Percentiles rank a stretch among this genome's conserved stretches.
These are phyloP conservation scores for Candida vaughaniae DNA, from an alignment of 805 yeast genomes.

Conservation along the genomic window DNA sequence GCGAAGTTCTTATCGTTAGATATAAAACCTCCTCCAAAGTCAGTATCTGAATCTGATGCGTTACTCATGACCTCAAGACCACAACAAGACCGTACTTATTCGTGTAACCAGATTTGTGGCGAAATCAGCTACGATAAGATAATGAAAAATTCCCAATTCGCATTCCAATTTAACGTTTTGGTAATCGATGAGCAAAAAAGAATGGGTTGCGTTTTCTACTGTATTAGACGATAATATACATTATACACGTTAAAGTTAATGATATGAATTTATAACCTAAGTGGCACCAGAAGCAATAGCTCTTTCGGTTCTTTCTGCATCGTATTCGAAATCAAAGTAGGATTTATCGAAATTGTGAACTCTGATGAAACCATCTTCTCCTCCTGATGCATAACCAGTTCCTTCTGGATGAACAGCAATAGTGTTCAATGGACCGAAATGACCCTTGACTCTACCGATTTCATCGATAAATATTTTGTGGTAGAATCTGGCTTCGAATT, in stretches of 20 bases:
- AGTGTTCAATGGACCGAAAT: conserved; percentile 96
- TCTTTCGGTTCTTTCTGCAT: conserved; percentile 77
- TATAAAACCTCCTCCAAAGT: conserved; percentile 42
- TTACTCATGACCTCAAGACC: too few relatives aligned
- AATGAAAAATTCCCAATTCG: not conserved
- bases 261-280: not conserved
- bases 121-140: not conserved
- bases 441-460: conserved; percentile 96
- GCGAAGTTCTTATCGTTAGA: conserved; percentile 34
- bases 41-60: conserved; percentile 1
- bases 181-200: too few relatives aligned
- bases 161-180: too few relatives aligned
- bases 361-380: conserved; percentile 97
- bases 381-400: conserved; percentile 91
- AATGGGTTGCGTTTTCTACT: not conserved
- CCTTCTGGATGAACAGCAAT: conserved; percentile 95
- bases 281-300: conserved; percentile 8
- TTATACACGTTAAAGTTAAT: not conserved
- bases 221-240: not conserved
- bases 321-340: conserved; percentile 90
- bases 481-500: conserved; percentile 93
- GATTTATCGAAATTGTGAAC: conserved; percentile 90
- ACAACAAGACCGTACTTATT: too few relatives aligned
- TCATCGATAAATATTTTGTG: conserved; percentile 95
- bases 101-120: too few relatives aligned